phyloP scores from a whole-genome alignment of 2,329 filamentous ascomycete species.

The Ramularia collo-cygni region DNA sequence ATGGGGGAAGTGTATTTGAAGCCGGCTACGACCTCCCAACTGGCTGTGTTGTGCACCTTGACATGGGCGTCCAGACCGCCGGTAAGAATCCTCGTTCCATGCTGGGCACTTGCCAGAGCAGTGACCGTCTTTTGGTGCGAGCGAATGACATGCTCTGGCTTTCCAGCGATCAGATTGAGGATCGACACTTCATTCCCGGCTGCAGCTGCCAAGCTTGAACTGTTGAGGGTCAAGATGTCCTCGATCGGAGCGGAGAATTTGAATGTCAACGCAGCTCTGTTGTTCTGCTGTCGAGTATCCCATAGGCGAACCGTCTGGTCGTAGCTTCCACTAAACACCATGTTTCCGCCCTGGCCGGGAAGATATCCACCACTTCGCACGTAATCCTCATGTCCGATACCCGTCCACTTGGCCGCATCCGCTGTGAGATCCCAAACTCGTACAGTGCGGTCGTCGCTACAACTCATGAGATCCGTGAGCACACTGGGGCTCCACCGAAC shows the following conservation, averaged over 20 bases:
- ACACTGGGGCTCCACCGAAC: slow-evolving; percentile 82
- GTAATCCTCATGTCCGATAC: slow-evolving; percentile 85
- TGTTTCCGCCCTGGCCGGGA: slow-evolving; percentile 59
- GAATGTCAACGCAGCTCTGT: slow-evolving; percentile 77
- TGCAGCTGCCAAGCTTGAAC: slow-evolving; percentile 77
- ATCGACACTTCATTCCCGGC: slow-evolving; percentile 84
- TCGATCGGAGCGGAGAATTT: slow-evolving; percentile 89
- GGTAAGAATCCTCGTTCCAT: slow-evolving; percentile 72
- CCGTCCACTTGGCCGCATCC: slow-evolving; percentile 67
- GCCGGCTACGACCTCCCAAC: slow-evolving; percentile 94
- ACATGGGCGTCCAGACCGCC: slow-evolving; percentile 92
- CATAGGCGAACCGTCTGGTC: slow-evolving; percentile 89
- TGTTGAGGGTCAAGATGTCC: slow-evolving; percentile 76
- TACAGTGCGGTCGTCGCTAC: slow-evolving; percentile 88
- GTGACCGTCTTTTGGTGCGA: slow-evolving; percentile 99
- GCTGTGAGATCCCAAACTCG: slow-evolving; percentile 88
- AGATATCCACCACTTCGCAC: slow-evolving; percentile 83
- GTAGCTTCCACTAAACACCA: slow-evolving; percentile 86
- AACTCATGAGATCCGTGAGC: slow-evolving; percentile 78
- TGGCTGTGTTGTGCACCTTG: slow-evolving; percentile 90
- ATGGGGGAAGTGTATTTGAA: slow-evolving; percentile 91
- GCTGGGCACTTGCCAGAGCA: slow-evolving; percentile 71
- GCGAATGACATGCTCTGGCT: slow-evolving; percentile 75
- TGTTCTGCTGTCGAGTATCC: slow-evolving; percentile 70
- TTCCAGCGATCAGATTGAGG: slow-evolving; percentile 84